Conservation (phyloP, 768 basidiomycete species). For the Phylloporus sp. region DNA sequence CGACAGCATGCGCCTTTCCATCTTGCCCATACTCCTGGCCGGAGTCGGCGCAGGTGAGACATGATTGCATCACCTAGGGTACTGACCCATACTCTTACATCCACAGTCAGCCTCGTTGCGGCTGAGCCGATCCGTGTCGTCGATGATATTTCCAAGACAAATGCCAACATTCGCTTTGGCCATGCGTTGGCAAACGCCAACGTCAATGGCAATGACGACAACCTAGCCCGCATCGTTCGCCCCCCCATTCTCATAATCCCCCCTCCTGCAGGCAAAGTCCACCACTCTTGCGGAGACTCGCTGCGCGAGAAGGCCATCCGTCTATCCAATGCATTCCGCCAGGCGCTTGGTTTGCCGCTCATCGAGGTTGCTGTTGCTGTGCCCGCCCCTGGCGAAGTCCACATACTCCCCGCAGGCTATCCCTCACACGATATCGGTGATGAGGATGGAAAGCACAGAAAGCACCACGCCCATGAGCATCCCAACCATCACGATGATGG, state of each 20-base stretch:
- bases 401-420: constrained; percentile 26
- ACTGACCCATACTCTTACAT: neutral
- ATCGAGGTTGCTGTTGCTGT: constrained; percentile 30
- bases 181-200: constrained; percentile 33
- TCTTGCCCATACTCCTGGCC: constrained; percentile 35
- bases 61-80: neutral
- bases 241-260: constrained; percentile 9
- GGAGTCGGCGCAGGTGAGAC: constrained; percentile 32
- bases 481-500: neutral
- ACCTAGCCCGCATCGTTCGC: constrained; percentile 20
- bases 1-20: constrained; percentile 34
- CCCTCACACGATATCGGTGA: constrained; percentile 1
- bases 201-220: constrained; percentile 25
- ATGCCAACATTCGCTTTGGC: constrained; percentile 36
- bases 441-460: constrained; percentile 10
- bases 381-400: constrained; percentile 20
- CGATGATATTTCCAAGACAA: constrained; percentile 25
- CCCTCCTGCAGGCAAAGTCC: constrained; percentile 10
- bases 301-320: constrained; percentile 47
- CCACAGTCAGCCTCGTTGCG: constrained; percentile 33
- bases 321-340: constrained; percentile 51
- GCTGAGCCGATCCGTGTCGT: constrained; percentile 51
- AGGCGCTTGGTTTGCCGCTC: constrained; percentile 49
- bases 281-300: constrained; percentile 31
- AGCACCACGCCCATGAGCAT: constrained; percentile 1